Evolutionary conservation across 2,329 filamentous ascomycete genomes (phyloP).

Genomic region (Claviceps humidiphila): DNA sequence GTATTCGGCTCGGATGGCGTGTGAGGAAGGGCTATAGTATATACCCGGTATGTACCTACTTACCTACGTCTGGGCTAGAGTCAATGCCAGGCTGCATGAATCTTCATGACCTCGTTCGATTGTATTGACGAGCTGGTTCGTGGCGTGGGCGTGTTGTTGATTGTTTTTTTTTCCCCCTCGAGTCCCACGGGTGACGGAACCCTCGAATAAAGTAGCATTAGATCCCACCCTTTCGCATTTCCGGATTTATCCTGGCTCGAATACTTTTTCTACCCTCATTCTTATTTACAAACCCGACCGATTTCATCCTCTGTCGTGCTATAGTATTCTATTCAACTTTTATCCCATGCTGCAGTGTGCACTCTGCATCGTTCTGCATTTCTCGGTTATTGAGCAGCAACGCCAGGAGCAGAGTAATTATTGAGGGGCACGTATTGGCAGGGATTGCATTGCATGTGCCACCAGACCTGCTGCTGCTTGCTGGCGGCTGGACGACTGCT

Average conservation of each 20-base stretch:
- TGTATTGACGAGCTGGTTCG: background rate
- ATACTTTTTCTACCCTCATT: background rate
- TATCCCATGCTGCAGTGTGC: background rate
- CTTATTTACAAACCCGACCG: background rate
- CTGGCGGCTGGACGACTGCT: no score
- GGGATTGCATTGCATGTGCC: background rate
- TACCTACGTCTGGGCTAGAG: background rate
- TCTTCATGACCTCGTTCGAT: background rate
- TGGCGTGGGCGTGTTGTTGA: background rate
- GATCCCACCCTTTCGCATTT: constrained; percentile 2
- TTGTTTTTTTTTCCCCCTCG: background rate
- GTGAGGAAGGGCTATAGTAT: no score
- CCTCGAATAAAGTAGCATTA: constrained; percentile 3
- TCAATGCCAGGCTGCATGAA: constrained; percentile 1
- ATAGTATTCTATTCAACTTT: background rate
- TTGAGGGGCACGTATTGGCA: background rate
- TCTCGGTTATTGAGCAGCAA: background rate
- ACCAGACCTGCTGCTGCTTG: background rate
- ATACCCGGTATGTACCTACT: background rate
- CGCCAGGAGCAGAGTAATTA: background rate
- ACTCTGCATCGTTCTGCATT: background rate
- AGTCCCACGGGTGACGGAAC: background rate
- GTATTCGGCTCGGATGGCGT: no score
- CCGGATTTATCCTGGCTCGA: background rate
- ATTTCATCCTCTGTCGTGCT: background rate